Evolutionary conservation across 2,329 filamentous ascomycete genomes (phyloP), one percentile per base, ranked within the genome.

Genomic region (Microsporum ferrugineum): DNA sequence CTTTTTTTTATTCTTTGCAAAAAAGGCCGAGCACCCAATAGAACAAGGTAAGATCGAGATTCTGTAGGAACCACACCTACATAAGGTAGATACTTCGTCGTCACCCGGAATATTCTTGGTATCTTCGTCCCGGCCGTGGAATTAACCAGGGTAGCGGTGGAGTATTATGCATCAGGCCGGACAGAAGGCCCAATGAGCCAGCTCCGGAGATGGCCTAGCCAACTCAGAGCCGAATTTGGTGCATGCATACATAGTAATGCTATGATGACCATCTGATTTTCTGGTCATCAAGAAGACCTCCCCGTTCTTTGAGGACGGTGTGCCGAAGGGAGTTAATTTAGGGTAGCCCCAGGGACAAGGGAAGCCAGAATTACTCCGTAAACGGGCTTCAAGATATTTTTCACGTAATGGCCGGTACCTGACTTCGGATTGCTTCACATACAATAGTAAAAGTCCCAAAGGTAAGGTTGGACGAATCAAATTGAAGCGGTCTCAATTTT

Each of bases 191-290:
- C 57, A 59, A 59, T 59, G 27, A 59, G 39, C 43, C 34, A 60
- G 55, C 34, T 51, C 62, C 60, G 60, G 62, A 62, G 60, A 56
- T 63, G 56, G 39, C 58, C 45, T 47, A 49, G 43, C 56, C 60
- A 60, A 53, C 61, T 23, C 49, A 33, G 31, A 31, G 23, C 23
- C 45, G 17, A 29, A 49, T 29, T 49, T 29, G 45, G 27, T 49
- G 45, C 27, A 49, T 49, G 45, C 27, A 49, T 31, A 49, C 39
- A 43, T 49, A 29, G 7, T 3, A 55, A 31, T 49, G 23, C 45
- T 27, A 55, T 55, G 27, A n/a, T 36, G 49, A 23, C 29, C 49
- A n/a, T 55, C 49, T 12, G 33, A 55, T 36, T 14, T 34, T 36
- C 33, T 55, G 36, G 49, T 55, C 49, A 55, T 55, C 8, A 36